Conservation (phyloP, 108 stramenopile genomes). For the Cyclotella cryptica region DNA sequence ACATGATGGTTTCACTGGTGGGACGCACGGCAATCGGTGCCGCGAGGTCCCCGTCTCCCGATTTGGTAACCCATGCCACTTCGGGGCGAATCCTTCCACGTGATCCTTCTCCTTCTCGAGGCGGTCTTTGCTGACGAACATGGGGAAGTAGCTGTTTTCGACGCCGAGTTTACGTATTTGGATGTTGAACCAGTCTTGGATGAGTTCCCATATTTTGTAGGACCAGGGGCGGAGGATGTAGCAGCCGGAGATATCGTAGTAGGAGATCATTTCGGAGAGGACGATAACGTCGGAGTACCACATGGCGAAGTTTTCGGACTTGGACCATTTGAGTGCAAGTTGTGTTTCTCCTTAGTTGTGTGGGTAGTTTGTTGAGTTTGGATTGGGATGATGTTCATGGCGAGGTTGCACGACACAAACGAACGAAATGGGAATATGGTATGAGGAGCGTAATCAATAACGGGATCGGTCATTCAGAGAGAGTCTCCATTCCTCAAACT, state of each 20-base stretch:
- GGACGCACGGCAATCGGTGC: slow-evolving; percentile 98
- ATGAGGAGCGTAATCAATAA: too few species aligned
- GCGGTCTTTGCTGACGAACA: slow-evolving; percentile 94
- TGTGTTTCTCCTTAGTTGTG: slow-evolving; percentile 55
- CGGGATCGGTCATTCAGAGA: neutral
- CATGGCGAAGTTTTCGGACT: slow-evolving; percentile 94
- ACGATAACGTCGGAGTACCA: slow-evolving; percentile 99
- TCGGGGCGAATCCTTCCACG: slow-evolving; percentile 99
- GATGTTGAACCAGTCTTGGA: slow-evolving; percentile 96
- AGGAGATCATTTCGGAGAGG: slow-evolving; percentile 98
- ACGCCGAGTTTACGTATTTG: slow-evolving; percentile 90
- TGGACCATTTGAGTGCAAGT: slow-evolving; percentile 85
- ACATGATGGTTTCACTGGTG: slow-evolving; percentile 99
- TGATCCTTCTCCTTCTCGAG: slow-evolving; percentile 98
- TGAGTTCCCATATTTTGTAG: slow-evolving; percentile 98
- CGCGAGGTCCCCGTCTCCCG: slow-evolving; percentile 89
- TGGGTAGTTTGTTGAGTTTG: neutral
- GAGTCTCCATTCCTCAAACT: neutral
- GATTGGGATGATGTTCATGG: too few species aligned
- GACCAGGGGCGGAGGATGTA: slow-evolving; percentile 99
- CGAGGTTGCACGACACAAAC: neutral
- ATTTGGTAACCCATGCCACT: slow-evolving; percentile 97
- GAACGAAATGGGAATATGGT: neutral
- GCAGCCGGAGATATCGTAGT: slow-evolving; percentile 99
- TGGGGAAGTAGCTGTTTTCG: slow-evolving; percentile 97